Evolutionary conservation across 1,139 yeast species (phyloP).

Genomic region (Wickerhamomyces sp.): DNA sequence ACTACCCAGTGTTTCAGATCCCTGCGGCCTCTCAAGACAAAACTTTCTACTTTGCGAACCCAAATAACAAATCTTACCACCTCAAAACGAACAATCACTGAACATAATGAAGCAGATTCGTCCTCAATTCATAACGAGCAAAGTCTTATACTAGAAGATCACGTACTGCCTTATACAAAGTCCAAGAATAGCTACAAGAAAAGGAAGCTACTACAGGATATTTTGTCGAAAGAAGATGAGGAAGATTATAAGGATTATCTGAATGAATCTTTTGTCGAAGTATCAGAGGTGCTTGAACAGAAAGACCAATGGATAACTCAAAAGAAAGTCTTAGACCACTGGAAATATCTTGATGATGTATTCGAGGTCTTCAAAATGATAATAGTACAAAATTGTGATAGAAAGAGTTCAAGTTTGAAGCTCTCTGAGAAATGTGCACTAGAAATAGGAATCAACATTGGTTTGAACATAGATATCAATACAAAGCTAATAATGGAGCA

Average conservation of each 20-base stretch:
- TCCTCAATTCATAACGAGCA: constrained; percentile 1
- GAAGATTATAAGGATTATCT: neutral
- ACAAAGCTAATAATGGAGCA: constrained; percentile 1
- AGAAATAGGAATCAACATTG: constrained; percentile 11
- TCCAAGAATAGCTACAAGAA: constrained; percentile 3
- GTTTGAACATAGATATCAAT: constrained; percentile 6
- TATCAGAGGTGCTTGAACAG: neutral
- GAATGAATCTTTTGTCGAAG: too few species aligned
- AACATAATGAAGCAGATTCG: neutral
- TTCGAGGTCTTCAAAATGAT: constrained; percentile 2
- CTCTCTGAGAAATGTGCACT: constrained; percentile 9
- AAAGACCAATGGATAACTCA: neutral
- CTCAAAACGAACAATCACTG: too few species aligned
- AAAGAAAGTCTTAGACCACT: neutral
- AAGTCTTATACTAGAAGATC: constrained; percentile 7
- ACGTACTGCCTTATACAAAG: constrained; percentile 2
- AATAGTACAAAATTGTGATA: neutral
- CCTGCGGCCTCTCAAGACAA: constrained; percentile 11
- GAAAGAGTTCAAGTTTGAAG: neutral
- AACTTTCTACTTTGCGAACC: constrained; percentile 4
- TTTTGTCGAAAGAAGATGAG: neutral
- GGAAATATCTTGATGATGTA: constrained; percentile 3
- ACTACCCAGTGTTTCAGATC: constrained; percentile 9
- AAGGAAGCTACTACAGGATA: neutral
- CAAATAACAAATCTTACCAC: constrained; percentile 1